Base-by-base conservation (phyloP, 2,329 filamentous ascomycete species). In the Cyclaneusma minus region DNA sequence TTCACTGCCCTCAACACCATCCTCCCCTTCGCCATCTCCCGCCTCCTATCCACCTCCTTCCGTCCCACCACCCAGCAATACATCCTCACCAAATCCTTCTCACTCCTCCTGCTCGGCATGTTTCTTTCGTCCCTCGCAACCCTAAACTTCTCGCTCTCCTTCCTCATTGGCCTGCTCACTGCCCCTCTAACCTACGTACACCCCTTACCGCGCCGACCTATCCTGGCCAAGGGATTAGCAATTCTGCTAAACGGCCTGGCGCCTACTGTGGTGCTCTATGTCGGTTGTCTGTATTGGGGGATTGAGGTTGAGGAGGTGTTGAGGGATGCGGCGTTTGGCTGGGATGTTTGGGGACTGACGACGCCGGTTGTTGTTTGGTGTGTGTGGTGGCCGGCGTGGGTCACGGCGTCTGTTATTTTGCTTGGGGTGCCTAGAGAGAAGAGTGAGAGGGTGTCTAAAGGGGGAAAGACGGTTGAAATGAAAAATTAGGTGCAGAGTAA, bases 311-410 rank as follows among this genome's bases (percentile, higher is more conserved):
- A 58, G 22, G 52, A 66, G 3, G 60, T 89, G 3, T 51, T 93
- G 27, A 62, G 62, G 15, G 64, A 78, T 46, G 80, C 82, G 1
- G 81, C 79, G 4, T 84, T 89, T 47, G 84, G 80, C 0, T 93
- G 84, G 84, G 68, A 82, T 43, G 72, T 93, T 8, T 84, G 77
- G 69, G 82, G 83, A 2, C 70, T 89, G 64, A 91, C 84, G 58
- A 91, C 84, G 2, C 76, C 81, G 32, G 71, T 93, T 11, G 70
- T 91, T 7, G 65, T 93, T n/a, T 93, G 84, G 81, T 79, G 83
- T 47, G 73, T 93, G 22, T 94, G 85, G 85, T 89, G 83, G 78
- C 85, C 85, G 1, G 83, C 82, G 6, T 94, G 85, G 85, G 50
- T 89, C 19, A 65, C 73, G 5, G 79, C 65, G 2, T 56, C 59